phyloP scores from a whole-genome alignment of 352 stramenopile species.

The Phytophthora pini region DNA sequence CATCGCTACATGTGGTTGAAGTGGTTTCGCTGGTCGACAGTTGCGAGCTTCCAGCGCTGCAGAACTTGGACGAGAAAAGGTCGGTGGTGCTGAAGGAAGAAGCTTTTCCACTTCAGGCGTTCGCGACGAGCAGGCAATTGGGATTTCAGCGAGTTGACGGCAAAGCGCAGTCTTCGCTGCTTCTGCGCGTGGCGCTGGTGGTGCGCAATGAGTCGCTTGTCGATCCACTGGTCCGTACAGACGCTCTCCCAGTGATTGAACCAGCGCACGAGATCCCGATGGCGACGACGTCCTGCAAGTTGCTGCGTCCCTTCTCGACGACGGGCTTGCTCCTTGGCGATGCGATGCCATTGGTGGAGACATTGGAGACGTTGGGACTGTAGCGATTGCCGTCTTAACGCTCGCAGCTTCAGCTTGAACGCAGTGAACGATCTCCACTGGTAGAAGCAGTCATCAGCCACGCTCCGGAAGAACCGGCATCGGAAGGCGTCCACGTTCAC shows the following conservation, averaged over 20 bases:
- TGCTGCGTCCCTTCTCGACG: conserved; percentile 13
- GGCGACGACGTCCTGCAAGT: conserved; percentile 12
- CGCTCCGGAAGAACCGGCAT: conserved; percentile 29
- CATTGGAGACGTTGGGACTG: conserved; percentile 18
- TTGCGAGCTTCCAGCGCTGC: conserved; percentile 13
- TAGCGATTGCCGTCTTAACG: conserved; percentile 8
- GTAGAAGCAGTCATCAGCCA: conserved; percentile 31
- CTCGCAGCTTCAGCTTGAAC: conserved; percentile 32
- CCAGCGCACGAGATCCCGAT: conserved; percentile 14
- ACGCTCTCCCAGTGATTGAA: conserved; percentile 63
- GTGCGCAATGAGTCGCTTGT: conserved; percentile 34
- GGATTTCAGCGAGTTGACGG: conserved; percentile 23
- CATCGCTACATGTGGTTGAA: conserved; percentile 35
- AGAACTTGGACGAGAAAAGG: conserved; percentile 18
- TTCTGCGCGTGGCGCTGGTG: conserved; percentile 34
- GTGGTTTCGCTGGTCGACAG: conserved; percentile 1
- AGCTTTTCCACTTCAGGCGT: conserved; percentile 16
- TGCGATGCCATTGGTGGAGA: conserved; percentile 31
- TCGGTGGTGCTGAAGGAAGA: conserved; percentile 24
- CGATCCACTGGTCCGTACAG: conserved; percentile 52
- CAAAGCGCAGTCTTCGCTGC: conserved; percentile 2
- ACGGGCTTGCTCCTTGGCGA: not conserved
- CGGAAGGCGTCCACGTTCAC: conserved; percentile 28
- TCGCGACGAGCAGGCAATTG: conserved; percentile 23
- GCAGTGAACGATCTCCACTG: conserved; percentile 32